phyloP scores from a whole-genome alignment of 2,329 filamentous ascomycete species.

The Arthroderma sp. region DNA sequence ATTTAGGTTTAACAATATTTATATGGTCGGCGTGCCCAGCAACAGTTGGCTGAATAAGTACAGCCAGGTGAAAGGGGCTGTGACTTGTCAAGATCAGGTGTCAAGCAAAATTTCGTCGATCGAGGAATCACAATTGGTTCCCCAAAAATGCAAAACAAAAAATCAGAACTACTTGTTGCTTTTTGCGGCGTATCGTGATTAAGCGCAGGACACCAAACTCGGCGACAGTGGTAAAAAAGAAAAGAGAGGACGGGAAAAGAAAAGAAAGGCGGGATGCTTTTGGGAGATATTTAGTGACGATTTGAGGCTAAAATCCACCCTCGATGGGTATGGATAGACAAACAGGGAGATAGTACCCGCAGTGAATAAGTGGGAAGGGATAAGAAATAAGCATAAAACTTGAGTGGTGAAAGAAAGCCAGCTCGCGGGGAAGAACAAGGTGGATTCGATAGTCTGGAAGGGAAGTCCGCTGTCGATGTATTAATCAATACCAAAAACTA shows the following conservation, averaged over 20 bases:
- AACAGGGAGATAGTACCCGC: too few species aligned
- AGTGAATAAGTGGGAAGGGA: not conserved
- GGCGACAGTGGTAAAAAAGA: not conserved
- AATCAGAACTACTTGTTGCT: not conserved
- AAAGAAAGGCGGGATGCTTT: not conserved
- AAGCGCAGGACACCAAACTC: not conserved
- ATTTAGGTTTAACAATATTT: not conserved
- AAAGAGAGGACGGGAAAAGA: not conserved
- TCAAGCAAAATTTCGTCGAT: not conserved
- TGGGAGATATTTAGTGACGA: too few species aligned
- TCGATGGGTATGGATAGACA: too few species aligned
- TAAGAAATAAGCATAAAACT: constrained; percentile 5
- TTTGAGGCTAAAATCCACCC: too few species aligned
- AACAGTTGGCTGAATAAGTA: not conserved
- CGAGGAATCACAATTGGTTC: constrained; percentile 1
- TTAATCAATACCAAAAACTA: not conserved
- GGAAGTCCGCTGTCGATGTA: not conserved
- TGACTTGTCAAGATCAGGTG: not conserved
- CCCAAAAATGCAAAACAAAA: not conserved
- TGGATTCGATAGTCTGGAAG: not conserved
- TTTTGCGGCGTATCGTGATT: not conserved
- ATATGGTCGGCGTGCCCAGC: not conserved
- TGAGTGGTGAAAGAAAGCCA: not conserved
- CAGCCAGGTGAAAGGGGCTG: not conserved
- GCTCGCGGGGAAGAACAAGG: constrained; percentile 1